These are phyloP conservation scores for Parafenestella ontariensis DNA, from an alignment of 2,329 filamentous ascomycete species.

Conservation along the genomic window DNA sequence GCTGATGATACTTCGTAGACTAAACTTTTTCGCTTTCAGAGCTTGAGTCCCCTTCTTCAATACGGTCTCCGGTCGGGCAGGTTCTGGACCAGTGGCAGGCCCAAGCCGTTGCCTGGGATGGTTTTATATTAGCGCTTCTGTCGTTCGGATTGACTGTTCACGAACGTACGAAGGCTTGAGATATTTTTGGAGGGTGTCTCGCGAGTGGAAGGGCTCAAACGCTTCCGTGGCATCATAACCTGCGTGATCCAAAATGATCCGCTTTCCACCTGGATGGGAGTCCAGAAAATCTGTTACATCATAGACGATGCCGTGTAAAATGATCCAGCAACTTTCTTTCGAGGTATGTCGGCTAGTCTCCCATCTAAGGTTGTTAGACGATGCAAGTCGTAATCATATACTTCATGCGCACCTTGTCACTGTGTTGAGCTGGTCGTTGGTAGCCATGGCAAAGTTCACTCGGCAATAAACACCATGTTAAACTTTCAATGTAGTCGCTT, in stretches of 20 bases:
- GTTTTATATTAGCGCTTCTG: neutral
- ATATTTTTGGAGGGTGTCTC: constrained; percentile 21
- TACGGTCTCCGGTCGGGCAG: neutral
- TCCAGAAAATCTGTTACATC: constrained; percentile 89
- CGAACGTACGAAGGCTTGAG: neutral
- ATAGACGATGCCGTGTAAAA: constrained; percentile 83
- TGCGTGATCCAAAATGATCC: constrained; percentile 84
- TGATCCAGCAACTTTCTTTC: constrained; percentile 75
- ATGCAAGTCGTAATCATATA: neutral
- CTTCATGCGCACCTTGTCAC: neutral
- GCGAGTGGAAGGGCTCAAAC: constrained; percentile 60
- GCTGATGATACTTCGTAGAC: neutral
- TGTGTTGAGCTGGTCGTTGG: neutral
- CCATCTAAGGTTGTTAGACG: neutral
- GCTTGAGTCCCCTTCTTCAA: neutral
- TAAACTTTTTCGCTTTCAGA: neutral
- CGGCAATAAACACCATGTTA: neutral
- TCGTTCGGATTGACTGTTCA: neutral
- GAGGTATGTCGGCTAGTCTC: neutral
- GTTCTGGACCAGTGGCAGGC: neutral
- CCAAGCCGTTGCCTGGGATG: neutral
- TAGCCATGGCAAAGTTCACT: neutral
- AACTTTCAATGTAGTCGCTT: neutral
- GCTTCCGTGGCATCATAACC: constrained; percentile 51
- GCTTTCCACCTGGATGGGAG: constrained; percentile 85